phyloP scores from a whole-genome alignment of 345 rosid genomes.

The Brassica carinata region DNA sequence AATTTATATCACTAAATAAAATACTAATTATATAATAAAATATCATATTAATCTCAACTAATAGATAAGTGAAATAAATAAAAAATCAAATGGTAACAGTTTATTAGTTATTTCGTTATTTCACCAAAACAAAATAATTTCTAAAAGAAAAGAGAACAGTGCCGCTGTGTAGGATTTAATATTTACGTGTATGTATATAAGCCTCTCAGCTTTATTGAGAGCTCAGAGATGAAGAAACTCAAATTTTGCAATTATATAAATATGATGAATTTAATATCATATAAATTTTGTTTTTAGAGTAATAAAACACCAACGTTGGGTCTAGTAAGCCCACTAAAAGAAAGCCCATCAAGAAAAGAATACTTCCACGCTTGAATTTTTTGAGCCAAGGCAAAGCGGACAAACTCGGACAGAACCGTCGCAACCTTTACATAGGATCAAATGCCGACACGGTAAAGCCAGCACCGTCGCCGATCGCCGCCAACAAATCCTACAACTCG shows the following conservation, averaged over 20 bases:
- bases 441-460: conserved; percentile 91
- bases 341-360: conserved; percentile 50
- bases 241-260: background rate
- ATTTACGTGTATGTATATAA: background rate
- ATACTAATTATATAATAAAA: no score
- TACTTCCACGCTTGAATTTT: conserved; percentile 77
- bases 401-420: conserved; percentile 64
- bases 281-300: background rate
- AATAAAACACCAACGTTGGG: conserved; percentile 13
- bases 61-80: no score
- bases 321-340: background rate
- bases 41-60: no score
- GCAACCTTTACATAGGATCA: conserved; percentile 71
- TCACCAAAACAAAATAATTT: no score
- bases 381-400: conserved; percentile 70
- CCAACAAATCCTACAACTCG: conserved; percentile 63
- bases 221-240: background rate
- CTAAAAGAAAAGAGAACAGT: background rate
- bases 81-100: no score
- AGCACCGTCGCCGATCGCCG: conserved; percentile 68
- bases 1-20: no score
- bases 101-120: no score
- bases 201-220: background rate
- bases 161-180: background rate
- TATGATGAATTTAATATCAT: conserved; percentile 1